Conservation (phyloP, 23 red algal genomes). For the Gracilaria vermiculophylla region DNA sequence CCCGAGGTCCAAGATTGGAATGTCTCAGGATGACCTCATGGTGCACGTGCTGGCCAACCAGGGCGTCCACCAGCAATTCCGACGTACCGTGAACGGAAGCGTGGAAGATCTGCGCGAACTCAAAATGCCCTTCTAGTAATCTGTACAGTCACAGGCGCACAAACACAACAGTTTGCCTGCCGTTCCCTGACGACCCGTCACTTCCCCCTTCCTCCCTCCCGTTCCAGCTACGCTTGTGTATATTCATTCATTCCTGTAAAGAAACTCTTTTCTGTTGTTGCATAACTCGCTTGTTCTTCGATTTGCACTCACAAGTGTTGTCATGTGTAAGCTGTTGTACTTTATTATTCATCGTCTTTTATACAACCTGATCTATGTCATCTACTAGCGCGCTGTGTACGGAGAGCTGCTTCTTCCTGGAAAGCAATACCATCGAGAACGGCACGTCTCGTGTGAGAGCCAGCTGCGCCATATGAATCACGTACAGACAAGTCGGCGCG, state of each 20-base stretch:
- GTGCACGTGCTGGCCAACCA: slow-evolving; percentile 35
- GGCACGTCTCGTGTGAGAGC: background rate
- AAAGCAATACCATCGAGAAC: background rate
- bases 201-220: background rate
- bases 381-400: background rate
- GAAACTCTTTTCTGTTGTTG: slow-evolving; percentile 5
- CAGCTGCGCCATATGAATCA: slow-evolving; percentile 16
- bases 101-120: slow-evolving; percentile 64
- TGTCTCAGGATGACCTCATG: slow-evolving; percentile 62
- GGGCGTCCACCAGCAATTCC: background rate
- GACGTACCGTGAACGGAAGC: slow-evolving; percentile 51
- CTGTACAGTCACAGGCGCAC: background rate
- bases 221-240: too few species aligned
- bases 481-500: slow-evolving; percentile 47
- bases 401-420: background rate
- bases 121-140: slow-evolving; percentile 20
- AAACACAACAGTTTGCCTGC: background rate
- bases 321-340: too few species aligned
- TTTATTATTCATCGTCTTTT: too few species aligned
- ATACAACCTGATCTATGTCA: too few species aligned
- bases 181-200: background rate
- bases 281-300: too few species aligned
- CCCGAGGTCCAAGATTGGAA: slow-evolving; percentile 32
- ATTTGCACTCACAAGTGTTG: too few species aligned
- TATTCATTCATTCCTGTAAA: slow-evolving; percentile 41